Percentiles rank a stretch among this genome's conserved stretches.
Evolutionary conservation across 768 basidiomycete genomes (phyloP).

Genomic region (Suillus luteus): DNA sequence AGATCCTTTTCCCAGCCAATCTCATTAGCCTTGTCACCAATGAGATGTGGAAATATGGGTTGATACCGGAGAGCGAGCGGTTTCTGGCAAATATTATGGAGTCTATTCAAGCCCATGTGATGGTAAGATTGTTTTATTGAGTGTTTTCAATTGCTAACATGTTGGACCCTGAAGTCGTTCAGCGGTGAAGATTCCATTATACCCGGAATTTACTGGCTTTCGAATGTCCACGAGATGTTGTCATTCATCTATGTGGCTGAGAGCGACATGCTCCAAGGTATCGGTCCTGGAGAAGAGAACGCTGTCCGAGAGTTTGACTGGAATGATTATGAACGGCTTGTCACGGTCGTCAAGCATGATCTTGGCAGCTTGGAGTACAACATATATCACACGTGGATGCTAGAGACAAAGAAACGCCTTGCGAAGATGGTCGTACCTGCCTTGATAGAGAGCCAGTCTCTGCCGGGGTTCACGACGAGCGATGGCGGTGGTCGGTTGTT

Average conservation of each 20-base stretch:
- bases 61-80: slow-evolving; percentile 94
- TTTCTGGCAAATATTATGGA: slow-evolving; percentile 99
- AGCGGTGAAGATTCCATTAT: slow-evolving; percentile 92
- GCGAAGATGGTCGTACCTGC: slow-evolving; percentile 99
- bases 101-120: slow-evolving; percentile 94
- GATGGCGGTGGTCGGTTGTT: slow-evolving; percentile 93
- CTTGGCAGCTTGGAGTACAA: slow-evolving; percentile 98
- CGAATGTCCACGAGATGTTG: slow-evolving; percentile 98
- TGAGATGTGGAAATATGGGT: slow-evolving; percentile 99
- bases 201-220: slow-evolving; percentile 99
- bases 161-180: slow-evolving; percentile 61
- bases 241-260: slow-evolving; percentile 99
- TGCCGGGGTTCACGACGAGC: slow-evolving; percentile 96
- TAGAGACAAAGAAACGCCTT: slow-evolving; percentile 94
- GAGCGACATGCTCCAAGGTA: slow-evolving; percentile 96
- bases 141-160: slow-evolving; percentile 10
- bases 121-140: slow-evolving; percentile 61
- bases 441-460: slow-evolving; percentile 93
- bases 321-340: slow-evolving; percentile 94
- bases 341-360: slow-evolving; percentile 98
- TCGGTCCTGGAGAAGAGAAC: slow-evolving; percentile 93
- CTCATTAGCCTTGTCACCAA: slow-evolving; percentile 98
- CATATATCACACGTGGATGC: slow-evolving; percentile 99
- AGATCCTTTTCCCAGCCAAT: slow-evolving; percentile 98
- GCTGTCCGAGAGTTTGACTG: slow-evolving; percentile 92